These are phyloP conservation scores for Saccharomycopsis amapae DNA, from an alignment of 805 yeast genomes.

Conservation along the genomic window DNA sequence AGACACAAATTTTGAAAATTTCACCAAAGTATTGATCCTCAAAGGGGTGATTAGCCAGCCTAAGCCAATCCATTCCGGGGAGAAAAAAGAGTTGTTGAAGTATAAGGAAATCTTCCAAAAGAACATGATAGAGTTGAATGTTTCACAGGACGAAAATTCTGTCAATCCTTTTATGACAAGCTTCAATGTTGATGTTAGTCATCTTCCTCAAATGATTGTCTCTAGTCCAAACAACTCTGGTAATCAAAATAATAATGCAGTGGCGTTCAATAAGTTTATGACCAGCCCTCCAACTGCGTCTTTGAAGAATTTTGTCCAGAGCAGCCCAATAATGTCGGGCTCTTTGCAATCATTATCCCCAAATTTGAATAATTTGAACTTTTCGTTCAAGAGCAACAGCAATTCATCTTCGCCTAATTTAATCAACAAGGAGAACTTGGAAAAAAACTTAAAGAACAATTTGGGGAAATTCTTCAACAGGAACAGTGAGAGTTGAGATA, in stretches of 20 bases:
- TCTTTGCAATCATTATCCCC: conserved; percentile 23
- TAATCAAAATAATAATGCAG: not conserved
- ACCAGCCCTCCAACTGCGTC: conserved; percentile 18
- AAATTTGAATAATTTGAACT: conserved; percentile 25
- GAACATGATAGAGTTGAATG: conserved; percentile 25
- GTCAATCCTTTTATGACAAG: not conserved
- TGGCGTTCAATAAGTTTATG: not conserved
- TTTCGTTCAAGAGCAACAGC: conserved; percentile 6
- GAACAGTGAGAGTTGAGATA: conserved; percentile 56
- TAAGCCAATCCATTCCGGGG: conserved; percentile 28
- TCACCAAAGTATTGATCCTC: conserved; percentile 54
- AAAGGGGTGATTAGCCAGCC: conserved; percentile 40
- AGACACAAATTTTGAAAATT: conserved; percentile 57
- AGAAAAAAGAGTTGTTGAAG: conserved; percentile 32
- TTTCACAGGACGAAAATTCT: not conserved
- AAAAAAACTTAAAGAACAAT: conserved; percentile 31
- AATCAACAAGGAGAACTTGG: conserved; percentile 29
- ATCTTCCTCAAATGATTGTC: conserved; percentile 3
- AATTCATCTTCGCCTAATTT: conserved; percentile 15
- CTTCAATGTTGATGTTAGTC: conserved; percentile 3
- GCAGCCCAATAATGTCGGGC: conserved; percentile 25
- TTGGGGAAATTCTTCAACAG: too few species aligned
- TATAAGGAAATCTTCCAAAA: conserved; percentile 35
- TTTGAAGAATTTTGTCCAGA: conserved; percentile 17
- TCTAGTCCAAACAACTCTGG: too few species aligned